Evolutionary conservation across 345 rosid species (phyloP), one percentile per base, ranked within the genome.

Genomic region (Brassica nigra): DNA sequence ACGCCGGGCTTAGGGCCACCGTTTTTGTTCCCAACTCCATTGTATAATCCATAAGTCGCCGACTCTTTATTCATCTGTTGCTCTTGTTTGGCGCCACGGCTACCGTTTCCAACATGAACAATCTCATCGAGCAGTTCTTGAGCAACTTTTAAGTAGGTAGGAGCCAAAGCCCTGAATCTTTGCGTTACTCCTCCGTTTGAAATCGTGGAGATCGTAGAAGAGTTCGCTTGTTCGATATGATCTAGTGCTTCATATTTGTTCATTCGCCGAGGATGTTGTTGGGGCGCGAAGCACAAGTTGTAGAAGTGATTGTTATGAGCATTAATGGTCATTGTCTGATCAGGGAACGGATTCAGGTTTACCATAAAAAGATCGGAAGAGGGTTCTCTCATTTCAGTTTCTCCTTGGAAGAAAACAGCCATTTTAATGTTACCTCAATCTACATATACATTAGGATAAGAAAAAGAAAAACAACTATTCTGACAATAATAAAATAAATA

Each of bases 101-200:
- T 9, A 47, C 71, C 68, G 30, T 73, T 82, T 74, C 82, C 87
- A 52, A 90, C 87, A 47, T 80, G 82, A 11, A 86, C 91, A 59
- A 90, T 88, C 76, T 89, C 95, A 67, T 88, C 90, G 14, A 92
- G 89, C 28, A 92, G 85, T 83, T 90, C 93, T 74, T 90, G 97
- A 7, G 90, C 85, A 7, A 91, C 93, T 76, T 76, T 86, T 80
- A 92, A 76, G 89, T 89, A 92, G 84, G 83, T 86, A 0, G 95
- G 87, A 39, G 88, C 86, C 86, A 86, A 68, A 52, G 69, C 73
- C 37, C 31, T 81, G 20, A 78, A 76, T 52, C 84, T 88, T 73
- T 68, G 63, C 4, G 83, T 74, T 2, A 84, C 74, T 36, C 85
- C 76, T 66, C 85, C 86, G 36, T 83, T 87, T 29, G 92, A 82